A percentile compares a stretch with the other conserved stretches of the same genome.
These are phyloP conservation scores for Colletotrichum musicola DNA, from an alignment of 2,329 filamentous ascomycete genomes.

Conservation along the genomic window DNA sequence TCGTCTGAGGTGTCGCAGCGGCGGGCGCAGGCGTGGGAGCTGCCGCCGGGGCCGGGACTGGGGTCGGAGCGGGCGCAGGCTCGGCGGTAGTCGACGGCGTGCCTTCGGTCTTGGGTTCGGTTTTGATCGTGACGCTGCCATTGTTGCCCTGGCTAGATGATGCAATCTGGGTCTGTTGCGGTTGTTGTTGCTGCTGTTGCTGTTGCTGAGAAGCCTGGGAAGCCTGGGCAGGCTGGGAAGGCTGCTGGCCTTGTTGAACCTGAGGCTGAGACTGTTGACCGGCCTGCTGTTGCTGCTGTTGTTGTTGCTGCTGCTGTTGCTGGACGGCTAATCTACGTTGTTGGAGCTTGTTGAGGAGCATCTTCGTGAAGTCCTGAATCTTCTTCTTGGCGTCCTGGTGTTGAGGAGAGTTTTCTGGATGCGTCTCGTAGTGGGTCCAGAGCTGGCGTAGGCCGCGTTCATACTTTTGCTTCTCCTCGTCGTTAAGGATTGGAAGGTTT, in stretches of 20 bases:
- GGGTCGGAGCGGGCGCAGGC: conserved; percentile 28
- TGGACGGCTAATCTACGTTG: conserved; percentile 49
- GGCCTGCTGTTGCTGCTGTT: conserved; percentile 38
- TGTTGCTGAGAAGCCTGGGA: conserved; percentile 41
- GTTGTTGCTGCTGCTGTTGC: conserved; percentile 49
- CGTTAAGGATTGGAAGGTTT: conserved; percentile 61
- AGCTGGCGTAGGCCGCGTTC: conserved; percentile 67
- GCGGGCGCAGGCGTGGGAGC: conserved; percentile 22
- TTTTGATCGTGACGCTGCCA: conserved; percentile 28
- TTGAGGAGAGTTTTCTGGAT: conserved; percentile 60
- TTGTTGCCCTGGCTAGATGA: conserved; percentile 14
- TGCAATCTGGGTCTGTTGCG: conserved; percentile 34
- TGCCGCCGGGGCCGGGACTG: conserved; percentile 14
- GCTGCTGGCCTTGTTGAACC: conserved; percentile 13
- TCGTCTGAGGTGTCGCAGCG: conserved; percentile 43
- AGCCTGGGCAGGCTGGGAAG: conserved; percentile 38
- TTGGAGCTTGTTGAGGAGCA: conserved; percentile 66
- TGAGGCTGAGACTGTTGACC: conserved; percentile 15
- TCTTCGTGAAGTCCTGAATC: conserved; percentile 71
- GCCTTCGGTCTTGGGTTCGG: conserved; percentile 30
- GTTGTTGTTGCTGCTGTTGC: conserved; percentile 42
- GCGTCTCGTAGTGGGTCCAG: conserved; percentile 65
- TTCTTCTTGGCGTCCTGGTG: conserved; percentile 67
- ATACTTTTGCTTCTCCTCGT: conserved; percentile 70
- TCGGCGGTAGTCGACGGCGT: conserved; percentile 28